A percentile compares a stretch with the other conserved stretches of the same genome.
Evolutionary conservation across 2,329 filamentous ascomycete species (phyloP).

Genomic region (Colletotrichum sp.): DNA sequence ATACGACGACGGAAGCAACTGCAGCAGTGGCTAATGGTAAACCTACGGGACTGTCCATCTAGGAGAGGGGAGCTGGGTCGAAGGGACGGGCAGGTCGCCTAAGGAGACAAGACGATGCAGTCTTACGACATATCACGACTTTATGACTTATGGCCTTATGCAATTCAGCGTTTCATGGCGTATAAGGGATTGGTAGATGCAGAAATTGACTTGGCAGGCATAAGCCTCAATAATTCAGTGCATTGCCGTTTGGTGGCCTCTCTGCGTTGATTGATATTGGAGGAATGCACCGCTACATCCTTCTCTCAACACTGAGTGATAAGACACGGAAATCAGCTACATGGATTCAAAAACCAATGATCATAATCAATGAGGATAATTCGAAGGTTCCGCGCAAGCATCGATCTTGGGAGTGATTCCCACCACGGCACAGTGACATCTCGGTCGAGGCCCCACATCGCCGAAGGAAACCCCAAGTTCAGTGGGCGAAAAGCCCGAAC

Average conservation of each 20-base stretch:
- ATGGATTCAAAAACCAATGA: not conserved
- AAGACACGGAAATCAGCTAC: not conserved
- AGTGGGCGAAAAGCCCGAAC: slow-evolving; percentile 12
- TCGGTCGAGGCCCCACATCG: slow-evolving; percentile 17
- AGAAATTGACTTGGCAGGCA: not conserved
- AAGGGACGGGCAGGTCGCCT: not conserved
- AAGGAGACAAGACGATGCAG: not conserved
- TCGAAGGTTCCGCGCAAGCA: not conserved
- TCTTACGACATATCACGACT: not conserved
- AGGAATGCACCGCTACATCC: not conserved
- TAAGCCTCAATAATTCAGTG: not conserved
- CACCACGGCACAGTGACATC: not conserved
- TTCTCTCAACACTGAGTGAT: not conserved
- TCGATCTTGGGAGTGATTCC: not conserved
- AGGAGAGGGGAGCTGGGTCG: not conserved
- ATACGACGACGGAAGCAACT: not conserved
- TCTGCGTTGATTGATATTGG: not conserved
- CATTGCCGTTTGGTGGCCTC: not conserved
- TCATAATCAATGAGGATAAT: not conserved
- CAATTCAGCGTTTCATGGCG: not conserved
- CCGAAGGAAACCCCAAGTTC: slow-evolving; percentile 13
- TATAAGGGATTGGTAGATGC: not conserved
- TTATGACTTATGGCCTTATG: not conserved
- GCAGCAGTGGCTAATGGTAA: not conserved
- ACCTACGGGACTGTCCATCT: not conserved